A percentile compares a stretch with the other conserved stretches of the same genome.
Conservation (phyloP, 148 eudicot species). For the Euryodendron excelsum region DNA sequence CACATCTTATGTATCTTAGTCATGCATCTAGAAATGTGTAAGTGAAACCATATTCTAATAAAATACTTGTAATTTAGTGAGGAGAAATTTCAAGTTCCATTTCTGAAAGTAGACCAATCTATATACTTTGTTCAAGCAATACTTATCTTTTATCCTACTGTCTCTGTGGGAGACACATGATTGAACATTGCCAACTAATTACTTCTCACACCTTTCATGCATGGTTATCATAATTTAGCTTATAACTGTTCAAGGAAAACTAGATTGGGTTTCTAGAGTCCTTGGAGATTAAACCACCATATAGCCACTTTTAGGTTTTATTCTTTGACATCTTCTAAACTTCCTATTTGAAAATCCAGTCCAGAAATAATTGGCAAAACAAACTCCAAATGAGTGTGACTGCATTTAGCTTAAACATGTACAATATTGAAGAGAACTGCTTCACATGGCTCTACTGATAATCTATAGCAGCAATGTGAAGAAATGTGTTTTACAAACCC, state of each 20-base stretch:
- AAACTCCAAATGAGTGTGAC: not conserved
- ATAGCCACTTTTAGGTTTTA: not conserved
- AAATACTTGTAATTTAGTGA: not conserved
- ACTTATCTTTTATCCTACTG: constrained; percentile 2
- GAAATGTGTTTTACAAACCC: not conserved
- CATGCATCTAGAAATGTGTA: not conserved
- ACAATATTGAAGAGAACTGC: not conserved
- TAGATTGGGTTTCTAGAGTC: not conserved
- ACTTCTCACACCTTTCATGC: not conserved
- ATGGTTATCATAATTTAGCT: not conserved
- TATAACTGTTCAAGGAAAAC: not conserved
- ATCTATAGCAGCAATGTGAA: not conserved
- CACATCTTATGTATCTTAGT: not conserved
- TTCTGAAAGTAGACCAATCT: not conserved
- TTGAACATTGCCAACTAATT: constrained; percentile 1
- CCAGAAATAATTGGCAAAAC: not conserved
- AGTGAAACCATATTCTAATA: not conserved
- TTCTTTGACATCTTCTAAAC: not conserved
- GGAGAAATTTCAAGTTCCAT: not conserved
- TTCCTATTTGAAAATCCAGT: not conserved
- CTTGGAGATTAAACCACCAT: not conserved
- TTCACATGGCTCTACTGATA: not conserved
- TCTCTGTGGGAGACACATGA: not conserved
- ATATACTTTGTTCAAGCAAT: not conserved
- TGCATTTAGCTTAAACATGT: not conserved